phyloP scores from a whole-genome alignment of 345 rosid genomes.

The Eucalyptus lansdowneana region DNA sequence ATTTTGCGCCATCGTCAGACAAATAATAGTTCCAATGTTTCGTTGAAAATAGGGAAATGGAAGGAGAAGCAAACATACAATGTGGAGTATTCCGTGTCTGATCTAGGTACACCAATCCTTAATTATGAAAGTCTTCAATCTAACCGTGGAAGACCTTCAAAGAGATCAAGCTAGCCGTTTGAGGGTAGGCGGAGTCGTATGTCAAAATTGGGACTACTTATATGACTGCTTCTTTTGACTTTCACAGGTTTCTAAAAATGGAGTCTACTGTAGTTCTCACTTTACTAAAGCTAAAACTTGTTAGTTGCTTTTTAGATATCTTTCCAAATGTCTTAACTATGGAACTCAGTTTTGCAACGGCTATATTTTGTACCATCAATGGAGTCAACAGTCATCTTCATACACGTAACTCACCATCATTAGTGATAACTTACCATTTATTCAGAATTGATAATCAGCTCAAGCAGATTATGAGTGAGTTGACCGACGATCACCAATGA shows the following conservation, averaged over 20 bases:
- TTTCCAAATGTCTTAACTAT: too few relatives aligned
- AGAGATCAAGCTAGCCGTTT: conserved; percentile 42
- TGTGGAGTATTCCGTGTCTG: conserved; percentile 3
- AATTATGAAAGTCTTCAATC: conserved; percentile 30
- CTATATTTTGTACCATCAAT: neutral
- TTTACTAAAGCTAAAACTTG: too few relatives aligned
- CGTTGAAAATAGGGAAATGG: neutral
- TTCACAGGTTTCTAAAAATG: too few relatives aligned
- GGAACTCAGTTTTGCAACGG: neutral
- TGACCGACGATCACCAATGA: neutral
- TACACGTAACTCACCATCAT: neutral
- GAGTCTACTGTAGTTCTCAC: too few relatives aligned
- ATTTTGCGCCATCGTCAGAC: too few relatives aligned
- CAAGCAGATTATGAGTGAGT: neutral
- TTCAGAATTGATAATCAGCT: neutral
- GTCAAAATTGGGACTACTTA: too few relatives aligned
- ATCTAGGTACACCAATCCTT: neutral
- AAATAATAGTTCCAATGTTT: too few relatives aligned
- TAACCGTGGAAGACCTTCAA: conserved; percentile 51
- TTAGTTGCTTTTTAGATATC: too few relatives aligned
- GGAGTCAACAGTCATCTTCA: neutral
- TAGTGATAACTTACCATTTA: neutral
- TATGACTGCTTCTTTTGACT: too few relatives aligned
- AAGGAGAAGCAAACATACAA: conserved; percentile 20
- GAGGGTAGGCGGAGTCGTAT: neutral